Base-by-base conservation (phyloP, 2,329 filamentous ascomycete genomes). In the Gnomoniopsis smithogilvyi region DNA sequence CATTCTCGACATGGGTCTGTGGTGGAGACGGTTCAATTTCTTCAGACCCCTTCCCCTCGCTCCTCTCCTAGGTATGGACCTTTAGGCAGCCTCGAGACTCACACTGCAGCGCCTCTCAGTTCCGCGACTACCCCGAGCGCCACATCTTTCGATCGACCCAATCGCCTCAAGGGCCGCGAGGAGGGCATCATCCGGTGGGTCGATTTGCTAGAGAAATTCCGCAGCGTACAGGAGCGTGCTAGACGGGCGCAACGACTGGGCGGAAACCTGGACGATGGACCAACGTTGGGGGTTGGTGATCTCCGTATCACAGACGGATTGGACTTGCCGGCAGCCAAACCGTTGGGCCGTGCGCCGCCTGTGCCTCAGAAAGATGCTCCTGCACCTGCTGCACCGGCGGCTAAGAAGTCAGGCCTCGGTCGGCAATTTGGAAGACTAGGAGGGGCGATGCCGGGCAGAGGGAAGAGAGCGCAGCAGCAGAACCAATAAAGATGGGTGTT, bases 181-280 rank as follows among this genome's bases (percentile, higher is more conserved):
- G 93, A 97, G 57, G 86, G 85, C 56, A 87, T 86, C 36, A 96
- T 99, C 66, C 88, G 90, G 57, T 99, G 95, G 95, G 85, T 84
- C 2, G 95, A 99, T 67, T 80, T 99, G 38, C 82, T 99, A 6
- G 95, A 99, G 64, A 96, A 97, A 70, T 99, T 99, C 75, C 90
- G 91, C 65, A 85, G 82, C 54, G 94, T 96, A 1, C 95, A 99
- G 69, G 95, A 99, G 66, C 87, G 86, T 61, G 90, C 93, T 6
- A 84, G 92, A 56, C 82, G 92, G 55, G 80, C 85, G 14, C 88
- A 92, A 68, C 79, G 86, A 60, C 73, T 83, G 54, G 79, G 84
- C 15, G 74, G 79, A 6, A 75, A 79, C 17, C 66, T 77, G 36
- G 80, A 84, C 51, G 79, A 80, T 50, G 73, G 76, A 6, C 71